Evolutionary conservation across 1,284 basidiomycete genomes (phyloP), one percentile per base, ranked within the genome.

Genomic region (Leucoagaricus sp.): DNA sequence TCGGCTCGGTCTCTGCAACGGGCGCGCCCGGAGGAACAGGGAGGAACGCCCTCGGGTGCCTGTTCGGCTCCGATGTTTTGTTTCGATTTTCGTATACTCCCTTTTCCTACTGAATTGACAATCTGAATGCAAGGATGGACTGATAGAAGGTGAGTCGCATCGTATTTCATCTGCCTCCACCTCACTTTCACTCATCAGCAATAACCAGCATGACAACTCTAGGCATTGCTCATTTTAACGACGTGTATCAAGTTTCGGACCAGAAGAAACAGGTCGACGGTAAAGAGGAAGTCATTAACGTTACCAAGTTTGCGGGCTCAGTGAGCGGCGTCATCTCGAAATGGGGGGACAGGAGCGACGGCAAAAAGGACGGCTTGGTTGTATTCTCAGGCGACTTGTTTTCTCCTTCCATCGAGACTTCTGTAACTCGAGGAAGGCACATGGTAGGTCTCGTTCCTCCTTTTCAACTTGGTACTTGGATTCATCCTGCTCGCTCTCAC

Each of bases 161-260:
- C n/a, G n/a, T n/a, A n/a, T n/a, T n/a, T n/a, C n/a, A n/a, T n/a
- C n/a, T n/a, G n/a, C n/a, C n/a, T n/a, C n/a, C 17, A 34, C 29
- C 3, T 21, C 29, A 33, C 7, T 8, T 19, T 48, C 46, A 13
- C 9, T 12, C 8, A 15, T 48, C 28, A 48, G 13, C 31, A 33
- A 13, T 38, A 38, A 38, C 17, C 13, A n/a, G 13, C 17, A 38
- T 13, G 31, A 49, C 34, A 4, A 51, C 49, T 21, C 49, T 62
- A 15, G 46, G 34, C n/a, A 62, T 62, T 19, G 61, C 56, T n/a
- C 61, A 62, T 49, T 62, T 62, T 57, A 63, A 63, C 53, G 61
- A 63, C 46, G 61, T 63, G 13, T 63, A 63, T 46, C 60, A 63
- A 41, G 60, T 63, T 21, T 46, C 41, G n/a, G 53, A 61, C 23